Conservation (phyloP, 257 asterid genomes). For the Ehretia macrophylla region DNA sequence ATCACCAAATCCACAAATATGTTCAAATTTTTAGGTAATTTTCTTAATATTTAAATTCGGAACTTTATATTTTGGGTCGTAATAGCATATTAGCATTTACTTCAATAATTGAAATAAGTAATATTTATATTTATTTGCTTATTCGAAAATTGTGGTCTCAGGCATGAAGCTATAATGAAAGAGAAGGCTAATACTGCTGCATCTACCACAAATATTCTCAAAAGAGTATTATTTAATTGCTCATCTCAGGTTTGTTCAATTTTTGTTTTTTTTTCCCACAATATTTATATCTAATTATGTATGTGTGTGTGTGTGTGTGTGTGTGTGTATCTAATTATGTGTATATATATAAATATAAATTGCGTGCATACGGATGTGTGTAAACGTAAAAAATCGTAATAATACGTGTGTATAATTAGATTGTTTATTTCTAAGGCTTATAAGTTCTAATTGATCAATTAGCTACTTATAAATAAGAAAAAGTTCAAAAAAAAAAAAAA, state of each 20-base stretch:
- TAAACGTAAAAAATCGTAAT: too few relatives aligned
- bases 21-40: not conserved
- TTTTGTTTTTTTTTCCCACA: not conserved
- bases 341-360: not conserved
- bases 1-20: not conserved
- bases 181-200: conserved; percentile 55
- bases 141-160: conserved; percentile 1
- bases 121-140: too few relatives aligned
- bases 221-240: conserved; percentile 59
- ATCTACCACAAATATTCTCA: conserved; percentile 48
- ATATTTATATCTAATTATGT: not conserved
- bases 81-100: too few relatives aligned
- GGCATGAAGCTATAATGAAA: conserved; percentile 40
- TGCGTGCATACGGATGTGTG: not conserved
- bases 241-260: conserved; percentile 63
- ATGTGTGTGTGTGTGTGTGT: not conserved
- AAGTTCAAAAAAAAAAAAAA: not conserved
- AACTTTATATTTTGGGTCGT: not conserved
- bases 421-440: not conserved
- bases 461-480: too few relatives aligned
- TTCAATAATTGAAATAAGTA: too few relatives aligned
- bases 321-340: not conserved
- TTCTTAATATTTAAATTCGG: not conserved
- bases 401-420: not conserved
- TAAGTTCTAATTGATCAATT: not conserved